Evolutionary conservation across 768 basidiomycete genomes (phyloP).

Genomic region (Xerocomus brunneocitrinus): DNA sequence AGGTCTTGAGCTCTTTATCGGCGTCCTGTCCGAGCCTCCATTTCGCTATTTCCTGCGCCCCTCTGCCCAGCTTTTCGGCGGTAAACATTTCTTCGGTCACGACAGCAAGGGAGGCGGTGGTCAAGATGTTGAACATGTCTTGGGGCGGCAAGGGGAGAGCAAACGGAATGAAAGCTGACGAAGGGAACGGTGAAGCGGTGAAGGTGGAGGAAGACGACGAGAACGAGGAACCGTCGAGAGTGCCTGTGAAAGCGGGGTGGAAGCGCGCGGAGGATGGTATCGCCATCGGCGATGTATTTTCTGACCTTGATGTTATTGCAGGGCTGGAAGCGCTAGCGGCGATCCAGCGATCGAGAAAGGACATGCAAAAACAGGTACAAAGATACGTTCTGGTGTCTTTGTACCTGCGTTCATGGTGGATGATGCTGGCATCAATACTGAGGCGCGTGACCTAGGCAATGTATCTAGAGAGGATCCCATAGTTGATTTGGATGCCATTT

Average conservation of each 20-base stretch:
- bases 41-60: slow-evolving; percentile 72
- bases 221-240: slow-evolving; percentile 10
- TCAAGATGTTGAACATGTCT: slow-evolving; percentile 22
- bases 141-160: slow-evolving; percentile 12
- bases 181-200: slow-evolving; percentile 9
- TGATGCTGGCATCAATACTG: neutral
- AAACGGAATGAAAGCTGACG: slow-evolving; percentile 17
- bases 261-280: slow-evolving; percentile 32
- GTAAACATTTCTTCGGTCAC: slow-evolving; percentile 46
- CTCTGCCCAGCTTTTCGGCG: slow-evolving; percentile 71
- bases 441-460: slow-evolving; percentile 8
- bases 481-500: slow-evolving; percentile 19
- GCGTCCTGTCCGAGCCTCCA: slow-evolving; percentile 55
- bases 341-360: slow-evolving; percentile 44
- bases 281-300: neutral
- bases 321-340: slow-evolving; percentile 57
- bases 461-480: slow-evolving; percentile 9
- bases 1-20: slow-evolving; percentile 54
- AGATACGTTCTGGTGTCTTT: slow-evolving; percentile 57
- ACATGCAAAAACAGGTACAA: slow-evolving; percentile 56
- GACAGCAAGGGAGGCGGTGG: slow-evolving; percentile 49
- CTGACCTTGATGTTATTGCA: neutral
- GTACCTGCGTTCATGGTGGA: slow-evolving; percentile 31
- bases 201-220: slow-evolving; percentile 11
- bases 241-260: slow-evolving; percentile 41